Conservation (phyloP, 495 filamentous ascomycete genomes). For the Sabuloglossum arenarium region DNA sequence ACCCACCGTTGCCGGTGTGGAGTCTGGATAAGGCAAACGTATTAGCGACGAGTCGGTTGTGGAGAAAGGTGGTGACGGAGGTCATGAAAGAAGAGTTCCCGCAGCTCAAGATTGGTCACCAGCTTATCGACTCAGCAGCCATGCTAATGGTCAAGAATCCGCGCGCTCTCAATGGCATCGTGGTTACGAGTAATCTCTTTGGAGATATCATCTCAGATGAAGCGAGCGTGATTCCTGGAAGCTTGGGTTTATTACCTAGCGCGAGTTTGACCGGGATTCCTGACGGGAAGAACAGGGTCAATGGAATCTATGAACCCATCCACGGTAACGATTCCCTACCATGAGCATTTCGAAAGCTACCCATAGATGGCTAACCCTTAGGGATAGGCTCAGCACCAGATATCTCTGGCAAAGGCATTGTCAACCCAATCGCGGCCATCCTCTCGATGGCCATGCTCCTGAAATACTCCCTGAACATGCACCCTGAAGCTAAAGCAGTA, state of each 20-base stretch:
- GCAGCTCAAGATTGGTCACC: conserved; percentile 62
- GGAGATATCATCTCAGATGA: conserved; percentile 96
- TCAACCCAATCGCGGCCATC: conserved; percentile 68
- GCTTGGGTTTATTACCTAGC: conserved; percentile 72
- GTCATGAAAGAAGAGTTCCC: conserved; percentile 76
- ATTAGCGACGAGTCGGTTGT: conserved; percentile 70
- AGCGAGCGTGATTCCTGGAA: conserved; percentile 88
- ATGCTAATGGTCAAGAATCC: conserved; percentile 98
- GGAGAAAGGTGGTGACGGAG: conserved; percentile 74
- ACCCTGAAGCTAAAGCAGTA: conserved; percentile 46
- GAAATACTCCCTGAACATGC: conserved; percentile 64
- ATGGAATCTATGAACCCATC: conserved; percentile 94
- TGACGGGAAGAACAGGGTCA: conserved; percentile 51
- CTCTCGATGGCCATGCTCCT: conserved; percentile 85
- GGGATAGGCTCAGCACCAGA: conserved; percentile 39
- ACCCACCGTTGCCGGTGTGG: conserved; percentile 69
- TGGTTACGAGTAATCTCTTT: conserved; percentile 88
- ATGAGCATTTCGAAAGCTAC: not conserved
- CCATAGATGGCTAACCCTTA: not conserved
- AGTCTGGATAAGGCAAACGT: conserved; percentile 96
- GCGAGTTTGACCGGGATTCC: conserved; percentile 76
- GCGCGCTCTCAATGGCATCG: conserved; percentile 69
- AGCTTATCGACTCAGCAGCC: conserved; percentile 86
- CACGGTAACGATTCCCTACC: conserved; percentile 40
- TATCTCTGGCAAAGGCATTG: conserved; percentile 73